Evolutionary conservation across 2,329 filamentous ascomycete genomes (phyloP).

Genomic region (Fusarium illudens): DNA sequence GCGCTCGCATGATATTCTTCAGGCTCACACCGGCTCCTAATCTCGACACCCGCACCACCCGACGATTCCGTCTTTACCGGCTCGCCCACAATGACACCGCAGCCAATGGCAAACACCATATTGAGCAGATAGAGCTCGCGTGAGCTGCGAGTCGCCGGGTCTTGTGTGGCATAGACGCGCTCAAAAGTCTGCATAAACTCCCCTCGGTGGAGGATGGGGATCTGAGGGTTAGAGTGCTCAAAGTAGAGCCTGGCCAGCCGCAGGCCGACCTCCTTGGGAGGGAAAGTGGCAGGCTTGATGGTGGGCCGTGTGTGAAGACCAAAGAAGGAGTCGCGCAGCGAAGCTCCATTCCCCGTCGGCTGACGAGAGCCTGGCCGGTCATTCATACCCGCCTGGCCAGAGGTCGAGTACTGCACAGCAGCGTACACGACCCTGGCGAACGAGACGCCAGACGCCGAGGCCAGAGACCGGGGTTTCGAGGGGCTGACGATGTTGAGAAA

Average conservation of each 20-base stretch:
- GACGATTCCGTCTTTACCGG: constrained; percentile 58
- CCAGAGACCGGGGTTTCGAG: constrained; percentile 81
- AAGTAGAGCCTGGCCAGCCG: constrained; percentile 87
- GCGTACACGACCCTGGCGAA: constrained; percentile 95
- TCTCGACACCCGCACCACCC: constrained; percentile 42
- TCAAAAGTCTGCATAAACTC: constrained; percentile 93
- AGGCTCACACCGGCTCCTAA: constrained; percentile 69
- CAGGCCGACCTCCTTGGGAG: constrained; percentile 75
- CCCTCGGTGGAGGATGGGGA: constrained; percentile 86
- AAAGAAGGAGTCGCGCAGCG: constrained; percentile 96
- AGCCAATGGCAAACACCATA: constrained; percentile 96
- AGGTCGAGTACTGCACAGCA: constrained; percentile 79
- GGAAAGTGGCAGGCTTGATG: constrained; percentile 86
- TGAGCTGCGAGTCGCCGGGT: constrained; percentile 72
- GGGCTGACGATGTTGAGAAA: constrained; percentile 81
- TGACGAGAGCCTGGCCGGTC: constrained; percentile 40
- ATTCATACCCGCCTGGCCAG: constrained; percentile 63
- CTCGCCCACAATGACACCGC: constrained; percentile 86
- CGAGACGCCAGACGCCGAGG: constrained; percentile 88
- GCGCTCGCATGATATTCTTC: constrained; percentile 97
- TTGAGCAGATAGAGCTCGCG: constrained; percentile 93
- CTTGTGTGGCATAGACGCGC: constrained; percentile 75
- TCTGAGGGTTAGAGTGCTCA: constrained; percentile 95
- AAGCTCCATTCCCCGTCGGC: constrained; percentile 64
- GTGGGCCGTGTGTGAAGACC: constrained; percentile 91